Percentiles rank a stretch among this genome's conserved stretches.
Evolutionary conservation across 2,329 filamentous ascomycete genomes (phyloP).

Genomic region (Fusarium dimerum): DNA sequence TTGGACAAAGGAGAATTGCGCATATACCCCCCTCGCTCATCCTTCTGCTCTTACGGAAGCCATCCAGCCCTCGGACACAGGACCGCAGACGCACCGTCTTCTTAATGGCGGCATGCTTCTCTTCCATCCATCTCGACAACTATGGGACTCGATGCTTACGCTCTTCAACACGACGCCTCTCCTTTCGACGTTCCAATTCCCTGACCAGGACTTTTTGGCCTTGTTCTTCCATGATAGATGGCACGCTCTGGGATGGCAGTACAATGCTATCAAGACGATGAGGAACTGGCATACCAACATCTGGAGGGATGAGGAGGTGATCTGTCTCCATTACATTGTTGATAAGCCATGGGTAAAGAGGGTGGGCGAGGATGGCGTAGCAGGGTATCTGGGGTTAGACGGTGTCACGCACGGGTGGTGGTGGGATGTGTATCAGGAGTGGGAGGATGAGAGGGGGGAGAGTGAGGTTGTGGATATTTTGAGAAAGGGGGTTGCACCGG

Average conservation of each 20-base stretch:
- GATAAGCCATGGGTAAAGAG: conserved; percentile 24
- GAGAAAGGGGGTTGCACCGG: too few species aligned
- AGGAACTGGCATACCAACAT: conserved; percentile 22
- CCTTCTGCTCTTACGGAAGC: conserved; percentile 10
- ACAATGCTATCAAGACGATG: conserved; percentile 26
- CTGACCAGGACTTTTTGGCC: conserved; percentile 20
- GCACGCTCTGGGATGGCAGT: conserved; percentile 25
- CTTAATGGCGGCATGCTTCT: conserved; percentile 26
- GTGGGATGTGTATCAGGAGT: conserved; percentile 22
- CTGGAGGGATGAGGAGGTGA: conserved; percentile 23
- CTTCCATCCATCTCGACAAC: conserved; percentile 13
- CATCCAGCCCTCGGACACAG: conserved; percentile 7
- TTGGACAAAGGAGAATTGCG: conserved; percentile 21
- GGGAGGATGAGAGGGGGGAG: conserved; percentile 15
- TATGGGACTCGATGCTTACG: conserved; percentile 17
- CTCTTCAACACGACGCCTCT: conserved; percentile 16
- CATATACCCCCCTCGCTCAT: conserved; percentile 20
- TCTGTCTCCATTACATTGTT: conserved; percentile 24
- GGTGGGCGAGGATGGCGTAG: conserved; percentile 11
- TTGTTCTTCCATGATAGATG: conserved; percentile 20
- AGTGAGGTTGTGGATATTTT: too few species aligned
- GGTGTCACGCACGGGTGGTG: conserved; percentile 21
- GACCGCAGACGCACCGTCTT: conserved; percentile 11
- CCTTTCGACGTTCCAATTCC: conserved; percentile 17
- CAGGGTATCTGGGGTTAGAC: conserved; percentile 19